Percentiles rank a stretch among this genome's conserved stretches.
Conservation (phyloP, 1,284 basidiomycete species). For the Austropuccinia psidii region DNA sequence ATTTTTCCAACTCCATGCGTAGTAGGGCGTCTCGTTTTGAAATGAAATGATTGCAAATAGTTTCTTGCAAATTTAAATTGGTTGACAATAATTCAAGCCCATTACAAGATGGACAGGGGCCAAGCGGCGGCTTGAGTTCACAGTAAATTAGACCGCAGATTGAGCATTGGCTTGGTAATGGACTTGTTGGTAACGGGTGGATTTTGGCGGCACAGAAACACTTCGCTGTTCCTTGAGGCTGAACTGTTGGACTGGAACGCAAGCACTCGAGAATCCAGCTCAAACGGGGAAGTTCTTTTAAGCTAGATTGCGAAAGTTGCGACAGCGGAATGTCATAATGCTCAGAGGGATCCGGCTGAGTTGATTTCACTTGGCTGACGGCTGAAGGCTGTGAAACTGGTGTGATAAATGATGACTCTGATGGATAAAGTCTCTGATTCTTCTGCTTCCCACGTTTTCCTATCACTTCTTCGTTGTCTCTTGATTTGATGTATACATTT, state of each 20-base stretch:
- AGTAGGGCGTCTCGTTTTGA: neutral
- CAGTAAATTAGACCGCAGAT: conserved; percentile 16
- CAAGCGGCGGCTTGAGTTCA: conserved; percentile 3
- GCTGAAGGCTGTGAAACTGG: neutral
- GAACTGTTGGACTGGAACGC: neutral
- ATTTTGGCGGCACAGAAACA: conserved; percentile 16
- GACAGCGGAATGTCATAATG: conserved; percentile 13
- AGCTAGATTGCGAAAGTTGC: neutral
- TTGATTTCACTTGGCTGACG: neutral
- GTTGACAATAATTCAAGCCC: neutral
- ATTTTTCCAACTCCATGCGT: neutral
- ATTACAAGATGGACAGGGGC: conserved; percentile 4
- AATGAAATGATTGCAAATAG: neutral
- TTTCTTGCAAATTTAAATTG: neutral
- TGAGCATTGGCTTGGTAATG: conserved; percentile 12
- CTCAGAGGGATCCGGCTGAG: neutral
- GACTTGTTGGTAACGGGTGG: conserved; percentile 1
- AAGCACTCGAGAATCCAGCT: neutral
- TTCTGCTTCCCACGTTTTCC: neutral
- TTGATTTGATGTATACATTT: conserved; percentile 7
- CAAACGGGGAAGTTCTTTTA: conserved; percentile 3
- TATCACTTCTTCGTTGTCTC: neutral
- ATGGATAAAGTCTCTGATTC: neutral
- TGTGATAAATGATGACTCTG: neutral
- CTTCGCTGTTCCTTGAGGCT: neutral